phyloP scores from a whole-genome alignment of 2,329 filamentous ascomycete species.

The Curvularia spicifera region DNA sequence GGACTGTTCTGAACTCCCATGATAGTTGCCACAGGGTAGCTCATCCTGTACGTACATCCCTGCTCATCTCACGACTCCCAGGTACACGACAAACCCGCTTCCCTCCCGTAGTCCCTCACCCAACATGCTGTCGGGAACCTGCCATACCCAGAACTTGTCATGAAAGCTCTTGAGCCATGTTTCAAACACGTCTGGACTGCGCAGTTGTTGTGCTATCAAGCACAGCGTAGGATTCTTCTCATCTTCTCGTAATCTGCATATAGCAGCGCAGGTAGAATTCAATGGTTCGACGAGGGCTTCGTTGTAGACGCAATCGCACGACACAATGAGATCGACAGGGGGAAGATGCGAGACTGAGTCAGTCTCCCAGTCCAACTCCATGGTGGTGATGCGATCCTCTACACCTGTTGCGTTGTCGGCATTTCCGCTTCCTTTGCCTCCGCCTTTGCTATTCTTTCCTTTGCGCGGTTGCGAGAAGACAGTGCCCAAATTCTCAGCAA shows the following conservation, averaged over 20 bases:
- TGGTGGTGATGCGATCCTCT: conserved; percentile 17
- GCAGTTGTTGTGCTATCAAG: conserved; percentile 86
- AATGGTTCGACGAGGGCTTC: conserved; percentile 82
- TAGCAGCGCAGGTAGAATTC: conserved; percentile 79
- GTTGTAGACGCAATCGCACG: conserved; percentile 96
- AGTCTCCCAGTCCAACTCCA: conserved; percentile 81
- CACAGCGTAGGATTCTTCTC: conserved; percentile 66
- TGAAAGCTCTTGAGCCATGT: conserved; percentile 76
- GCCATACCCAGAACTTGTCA: conserved; percentile 74
- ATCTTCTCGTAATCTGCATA: conserved; percentile 64
- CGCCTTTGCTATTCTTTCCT: not conserved
- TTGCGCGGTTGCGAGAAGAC: conserved; percentile 16
- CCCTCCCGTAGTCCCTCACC: conserved; percentile 64
- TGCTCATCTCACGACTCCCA: conserved; percentile 58
- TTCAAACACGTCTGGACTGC: conserved; percentile 84
- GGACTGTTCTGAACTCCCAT: not conserved
- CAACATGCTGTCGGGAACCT: conserved; percentile 70
- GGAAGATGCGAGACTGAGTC: conserved; percentile 56
- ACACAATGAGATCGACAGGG: conserved; percentile 75
- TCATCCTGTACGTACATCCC: not conserved
- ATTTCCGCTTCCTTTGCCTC: conserved; percentile 30
- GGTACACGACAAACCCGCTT: conserved; percentile 81
- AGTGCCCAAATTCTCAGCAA: conserved; percentile 64
- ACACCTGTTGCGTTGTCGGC: not conserved
- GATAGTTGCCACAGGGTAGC: not conserved